Conservation (phyloP, 192 early-diverging fungal species). For the Mortierella hygrophila region DNA sequence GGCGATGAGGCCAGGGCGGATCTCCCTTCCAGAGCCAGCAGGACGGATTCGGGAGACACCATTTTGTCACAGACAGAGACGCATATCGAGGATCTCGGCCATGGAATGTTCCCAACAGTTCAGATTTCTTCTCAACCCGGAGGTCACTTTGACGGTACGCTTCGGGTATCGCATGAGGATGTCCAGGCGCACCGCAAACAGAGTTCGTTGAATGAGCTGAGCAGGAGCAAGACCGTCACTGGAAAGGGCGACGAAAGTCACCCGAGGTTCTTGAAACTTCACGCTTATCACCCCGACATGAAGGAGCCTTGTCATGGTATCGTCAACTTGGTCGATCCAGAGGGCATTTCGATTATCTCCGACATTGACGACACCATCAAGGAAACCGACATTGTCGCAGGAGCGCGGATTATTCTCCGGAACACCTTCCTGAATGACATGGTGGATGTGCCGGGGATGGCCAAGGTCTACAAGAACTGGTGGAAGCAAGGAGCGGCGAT, state of each 20-base stretch:
- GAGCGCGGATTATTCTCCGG: conserved; percentile 72
- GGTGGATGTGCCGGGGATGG: conserved; percentile 75
- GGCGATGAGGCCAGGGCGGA: conserved; percentile 5
- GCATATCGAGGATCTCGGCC: conserved; percentile 24
- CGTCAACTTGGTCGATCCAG: conserved; percentile 72
- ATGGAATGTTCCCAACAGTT: conserved; percentile 39
- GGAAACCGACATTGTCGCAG: conserved; percentile 77
- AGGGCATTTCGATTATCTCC: conserved; percentile 84
- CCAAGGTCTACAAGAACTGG: conserved; percentile 71
- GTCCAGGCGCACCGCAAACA: conserved; percentile 53
- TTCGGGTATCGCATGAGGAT: conserved; percentile 34
- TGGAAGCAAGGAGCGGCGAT: conserved; percentile 72
- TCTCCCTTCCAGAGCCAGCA: background rate
- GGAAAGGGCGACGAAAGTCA: conserved; percentile 16
- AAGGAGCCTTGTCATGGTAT: conserved; percentile 43
- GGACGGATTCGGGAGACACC: conserved; percentile 20
- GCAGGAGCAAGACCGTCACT: conserved; percentile 5
- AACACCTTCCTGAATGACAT: conserved; percentile 74
- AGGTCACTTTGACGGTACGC: conserved; percentile 48
- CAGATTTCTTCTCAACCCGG: conserved; percentile 39
- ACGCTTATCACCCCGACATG: conserved; percentile 44
- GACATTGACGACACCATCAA: conserved; percentile 97
- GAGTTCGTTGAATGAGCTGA: conserved; percentile 21
- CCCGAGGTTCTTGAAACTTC: conserved; percentile 22
- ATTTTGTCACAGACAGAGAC: conserved; percentile 12